phyloP scores from a whole-genome alignment of 139 green algal genomes.

The Auxenochlorella pyrenoidosa region DNA sequence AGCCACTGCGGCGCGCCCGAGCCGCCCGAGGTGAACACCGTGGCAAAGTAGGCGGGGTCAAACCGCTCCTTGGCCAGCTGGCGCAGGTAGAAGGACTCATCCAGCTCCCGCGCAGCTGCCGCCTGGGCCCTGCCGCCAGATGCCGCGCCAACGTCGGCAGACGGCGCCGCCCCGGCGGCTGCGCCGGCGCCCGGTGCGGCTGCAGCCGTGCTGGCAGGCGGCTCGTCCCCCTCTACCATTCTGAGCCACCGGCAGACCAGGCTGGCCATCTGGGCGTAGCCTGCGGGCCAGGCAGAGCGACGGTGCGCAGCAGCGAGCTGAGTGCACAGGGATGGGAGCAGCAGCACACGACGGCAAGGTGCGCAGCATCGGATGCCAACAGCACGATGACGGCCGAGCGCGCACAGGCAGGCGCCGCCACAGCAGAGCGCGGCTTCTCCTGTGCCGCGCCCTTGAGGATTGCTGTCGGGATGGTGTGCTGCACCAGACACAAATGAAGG shows the following conservation, averaged over 20 bases:
- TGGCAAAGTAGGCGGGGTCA: conserved; percentile 67
- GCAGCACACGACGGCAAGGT: too few relatives aligned
- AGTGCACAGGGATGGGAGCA: too few relatives aligned
- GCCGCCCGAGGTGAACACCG: conserved; percentile 65
- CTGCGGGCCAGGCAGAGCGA: conserved; percentile 28
- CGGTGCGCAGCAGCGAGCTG: not conserved
- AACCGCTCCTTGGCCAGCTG: conserved; percentile 74
- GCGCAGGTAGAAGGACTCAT: conserved; percentile 57
- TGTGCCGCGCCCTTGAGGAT: too few relatives aligned
- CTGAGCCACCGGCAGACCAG: conserved; percentile 66
- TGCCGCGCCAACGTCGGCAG: not conserved
- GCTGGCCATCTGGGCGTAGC: conserved; percentile 77
- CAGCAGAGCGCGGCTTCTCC: too few relatives aligned
- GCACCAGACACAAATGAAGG: too few relatives aligned
- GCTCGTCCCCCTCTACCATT: conserved; percentile 32
- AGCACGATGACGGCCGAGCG: too few relatives aligned
- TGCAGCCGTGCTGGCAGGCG: not conserved
- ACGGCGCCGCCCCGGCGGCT: not conserved
- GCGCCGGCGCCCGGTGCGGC: not conserved
- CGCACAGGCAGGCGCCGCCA: too few relatives aligned
- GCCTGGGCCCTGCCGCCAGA: not conserved
- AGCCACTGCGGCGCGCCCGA: conserved; percentile 64
- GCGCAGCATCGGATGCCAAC: too few relatives aligned
- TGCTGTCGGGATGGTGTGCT: too few relatives aligned
- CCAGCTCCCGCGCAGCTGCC: conserved; percentile 19